These are phyloP conservation scores for Cadophora sp. DNA, from an alignment of 2,329 filamentous ascomycete species.

Conservation along the genomic window DNA sequence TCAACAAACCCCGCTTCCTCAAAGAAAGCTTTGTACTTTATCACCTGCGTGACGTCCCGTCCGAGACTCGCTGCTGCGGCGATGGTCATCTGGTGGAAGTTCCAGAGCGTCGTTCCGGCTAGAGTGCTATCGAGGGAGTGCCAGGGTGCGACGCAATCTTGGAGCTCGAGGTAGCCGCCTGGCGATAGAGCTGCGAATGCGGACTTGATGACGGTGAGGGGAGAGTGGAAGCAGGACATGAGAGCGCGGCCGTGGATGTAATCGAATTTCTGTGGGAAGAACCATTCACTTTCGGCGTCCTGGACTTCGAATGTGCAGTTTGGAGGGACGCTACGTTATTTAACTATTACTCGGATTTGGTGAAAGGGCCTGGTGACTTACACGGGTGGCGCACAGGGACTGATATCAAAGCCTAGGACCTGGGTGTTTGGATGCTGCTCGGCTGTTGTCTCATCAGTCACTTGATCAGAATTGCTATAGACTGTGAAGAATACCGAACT, in stretches of 20 bases:
- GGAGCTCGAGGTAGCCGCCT: slow-evolving; percentile 19
- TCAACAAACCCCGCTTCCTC: slow-evolving; percentile 38
- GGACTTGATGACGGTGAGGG: slow-evolving; percentile 1
- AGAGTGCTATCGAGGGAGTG: slow-evolving; percentile 6
- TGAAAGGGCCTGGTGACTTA: not conserved
- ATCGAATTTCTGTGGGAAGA: slow-evolving; percentile 37
- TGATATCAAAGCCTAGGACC: slow-evolving; percentile 42
- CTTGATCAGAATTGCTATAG: not conserved
- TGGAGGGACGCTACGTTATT: slow-evolving; percentile 50
- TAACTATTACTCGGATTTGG: not conserved
- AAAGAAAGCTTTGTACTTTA: slow-evolving; percentile 16
- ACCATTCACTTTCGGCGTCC: slow-evolving; percentile 50
- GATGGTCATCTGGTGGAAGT: slow-evolving; percentile 17
- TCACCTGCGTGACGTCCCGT: slow-evolving; percentile 10
- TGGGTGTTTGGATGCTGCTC: slow-evolving; percentile 37
- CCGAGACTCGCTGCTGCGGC: slow-evolving; percentile 8
- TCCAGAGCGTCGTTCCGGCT: not conserved
- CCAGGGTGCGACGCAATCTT: slow-evolving; percentile 18
- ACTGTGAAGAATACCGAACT: slow-evolving; percentile 33
- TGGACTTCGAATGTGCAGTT: slow-evolving; percentile 70
- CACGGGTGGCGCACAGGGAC: slow-evolving; percentile 46
- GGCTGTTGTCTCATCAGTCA: slow-evolving; percentile 22
- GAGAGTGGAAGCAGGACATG: slow-evolving; percentile 14
- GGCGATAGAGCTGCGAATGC: slow-evolving; percentile 1
- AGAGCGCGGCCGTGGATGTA: slow-evolving; percentile 31